Conservation (phyloP, 2,329 filamentous ascomycete species). For the Colletotrichum sp. region DNA sequence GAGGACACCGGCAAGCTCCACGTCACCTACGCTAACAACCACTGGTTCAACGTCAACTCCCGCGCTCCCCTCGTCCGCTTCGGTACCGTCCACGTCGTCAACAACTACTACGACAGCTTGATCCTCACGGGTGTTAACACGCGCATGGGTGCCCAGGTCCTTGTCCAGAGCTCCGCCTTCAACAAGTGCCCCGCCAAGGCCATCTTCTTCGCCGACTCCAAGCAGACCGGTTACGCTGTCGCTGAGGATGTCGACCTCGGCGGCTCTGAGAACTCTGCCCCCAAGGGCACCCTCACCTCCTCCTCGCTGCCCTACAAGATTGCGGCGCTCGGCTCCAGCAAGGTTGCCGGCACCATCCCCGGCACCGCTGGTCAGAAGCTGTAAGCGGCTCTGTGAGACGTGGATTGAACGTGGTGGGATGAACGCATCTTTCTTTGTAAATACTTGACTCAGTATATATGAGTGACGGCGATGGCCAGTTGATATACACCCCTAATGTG, state of each 20-base stretch:
- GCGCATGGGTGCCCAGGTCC: conserved; percentile 55
- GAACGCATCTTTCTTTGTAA: conserved; percentile 1
- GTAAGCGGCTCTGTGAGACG: background rate
- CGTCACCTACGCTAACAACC: conserved; percentile 67
- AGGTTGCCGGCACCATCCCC: conserved; percentile 44
- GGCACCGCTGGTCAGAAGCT: conserved; percentile 37
- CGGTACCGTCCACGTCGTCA: conserved; percentile 60
- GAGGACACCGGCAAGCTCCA: conserved; percentile 64
- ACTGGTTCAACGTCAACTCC: conserved; percentile 65
- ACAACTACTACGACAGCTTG: conserved; percentile 49
- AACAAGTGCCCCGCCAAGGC: conserved; percentile 35
- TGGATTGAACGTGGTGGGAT: background rate
- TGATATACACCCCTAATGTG: background rate
- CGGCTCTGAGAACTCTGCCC: conserved; percentile 49
- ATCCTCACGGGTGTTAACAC: conserved; percentile 55
- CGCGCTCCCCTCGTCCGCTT: conserved; percentile 65
- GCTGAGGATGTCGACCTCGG: conserved; percentile 44
- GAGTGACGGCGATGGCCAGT: background rate
- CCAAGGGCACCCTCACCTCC: conserved; percentile 47
- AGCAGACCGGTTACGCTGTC: conserved; percentile 41
- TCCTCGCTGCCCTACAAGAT: conserved; percentile 57
- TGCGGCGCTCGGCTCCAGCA: conserved; percentile 41
- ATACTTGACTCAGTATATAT: conserved; percentile 13
- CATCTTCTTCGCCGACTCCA: conserved; percentile 39
- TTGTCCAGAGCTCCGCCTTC: conserved; percentile 58